phyloP scores from a whole-genome alignment of 768 basidiomycete genomes.

The Phlebiopsis gigantea region DNA sequence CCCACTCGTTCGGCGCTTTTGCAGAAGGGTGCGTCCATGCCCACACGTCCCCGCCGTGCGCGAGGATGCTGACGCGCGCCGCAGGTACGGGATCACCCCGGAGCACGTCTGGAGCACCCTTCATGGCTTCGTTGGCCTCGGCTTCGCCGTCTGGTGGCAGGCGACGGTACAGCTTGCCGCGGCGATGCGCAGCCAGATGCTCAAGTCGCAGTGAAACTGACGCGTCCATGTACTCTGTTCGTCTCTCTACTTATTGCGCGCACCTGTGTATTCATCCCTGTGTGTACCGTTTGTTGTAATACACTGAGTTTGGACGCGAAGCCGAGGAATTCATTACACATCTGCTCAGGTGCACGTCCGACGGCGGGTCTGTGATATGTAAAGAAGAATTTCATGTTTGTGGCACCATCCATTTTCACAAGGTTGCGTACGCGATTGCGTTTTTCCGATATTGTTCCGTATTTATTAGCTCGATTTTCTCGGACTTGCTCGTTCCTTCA shows the following conservation, averaged over 20 bases:
- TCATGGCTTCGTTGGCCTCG: slow-evolving; percentile 68
- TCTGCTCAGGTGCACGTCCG: no score
- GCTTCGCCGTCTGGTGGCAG: slow-evolving; percentile 83
- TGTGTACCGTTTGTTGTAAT: background rate
- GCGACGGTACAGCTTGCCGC: slow-evolving; percentile 43
- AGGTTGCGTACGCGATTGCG: no score
- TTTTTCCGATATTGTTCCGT: no score
- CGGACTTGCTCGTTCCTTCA: no score
- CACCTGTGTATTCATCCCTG: background rate
- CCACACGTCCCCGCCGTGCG: background rate
- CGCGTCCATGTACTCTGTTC: background rate
- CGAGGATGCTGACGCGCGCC: background rate
- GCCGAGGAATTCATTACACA: no score
- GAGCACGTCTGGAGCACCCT: slow-evolving; percentile 68
- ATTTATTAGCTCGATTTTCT: no score
- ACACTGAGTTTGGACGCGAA: no score
- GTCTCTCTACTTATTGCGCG: background rate
- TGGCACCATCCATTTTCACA: background rate
- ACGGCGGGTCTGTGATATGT: no score
- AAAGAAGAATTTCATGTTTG: no score
- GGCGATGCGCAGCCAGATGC: slow-evolving; percentile 10
- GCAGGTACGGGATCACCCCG: slow-evolving; percentile 60
- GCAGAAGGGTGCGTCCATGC: slow-evolving; percentile 50
- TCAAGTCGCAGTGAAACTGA: slow-evolving; percentile 17
- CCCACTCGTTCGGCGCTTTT: slow-evolving; percentile 56